Conservation (phyloP, 176 grass and related monocot genomes). For the Musa acuminata region DNA sequence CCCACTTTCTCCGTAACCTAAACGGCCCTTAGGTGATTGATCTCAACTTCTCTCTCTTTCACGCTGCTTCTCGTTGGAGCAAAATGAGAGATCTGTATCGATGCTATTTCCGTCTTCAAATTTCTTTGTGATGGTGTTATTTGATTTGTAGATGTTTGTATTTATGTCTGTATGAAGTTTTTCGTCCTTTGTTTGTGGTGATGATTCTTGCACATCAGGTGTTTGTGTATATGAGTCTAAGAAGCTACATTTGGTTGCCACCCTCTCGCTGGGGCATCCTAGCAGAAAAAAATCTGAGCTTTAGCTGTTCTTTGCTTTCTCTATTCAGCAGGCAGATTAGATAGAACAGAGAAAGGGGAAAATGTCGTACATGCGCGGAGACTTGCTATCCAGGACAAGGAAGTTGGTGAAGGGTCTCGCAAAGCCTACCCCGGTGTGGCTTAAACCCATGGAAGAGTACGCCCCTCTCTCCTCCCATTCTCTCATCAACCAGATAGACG, state of each 20-base stretch:
- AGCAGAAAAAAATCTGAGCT: no score
- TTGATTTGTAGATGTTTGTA: neutral
- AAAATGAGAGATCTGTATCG: no score
- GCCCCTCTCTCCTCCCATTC: neutral
- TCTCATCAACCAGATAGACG: neutral
- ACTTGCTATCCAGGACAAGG: conserved; percentile 52
- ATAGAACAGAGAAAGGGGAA: neutral
- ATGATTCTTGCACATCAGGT: neutral
- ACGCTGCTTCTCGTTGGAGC: no score
- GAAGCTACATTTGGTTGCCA: neutral
- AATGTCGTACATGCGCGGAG: conserved; percentile 79
- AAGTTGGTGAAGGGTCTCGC: conserved; percentile 84
- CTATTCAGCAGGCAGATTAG: neutral
- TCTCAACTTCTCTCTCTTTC: no score
- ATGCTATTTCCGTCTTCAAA: no score
- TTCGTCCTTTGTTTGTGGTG: neutral
- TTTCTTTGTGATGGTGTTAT: no score
- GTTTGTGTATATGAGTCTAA: neutral
- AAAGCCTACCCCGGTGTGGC: conserved; percentile 52
- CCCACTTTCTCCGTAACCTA: no score
- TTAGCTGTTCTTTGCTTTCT: no score
- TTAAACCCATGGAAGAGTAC: conserved; percentile 89
- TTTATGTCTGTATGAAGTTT: neutral
- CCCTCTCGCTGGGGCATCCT: no score
- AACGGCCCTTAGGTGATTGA: no score